These are phyloP conservation scores for Citrus inodora DNA, from an alignment of 345 rosid genomes.

Conservation along the genomic window DNA sequence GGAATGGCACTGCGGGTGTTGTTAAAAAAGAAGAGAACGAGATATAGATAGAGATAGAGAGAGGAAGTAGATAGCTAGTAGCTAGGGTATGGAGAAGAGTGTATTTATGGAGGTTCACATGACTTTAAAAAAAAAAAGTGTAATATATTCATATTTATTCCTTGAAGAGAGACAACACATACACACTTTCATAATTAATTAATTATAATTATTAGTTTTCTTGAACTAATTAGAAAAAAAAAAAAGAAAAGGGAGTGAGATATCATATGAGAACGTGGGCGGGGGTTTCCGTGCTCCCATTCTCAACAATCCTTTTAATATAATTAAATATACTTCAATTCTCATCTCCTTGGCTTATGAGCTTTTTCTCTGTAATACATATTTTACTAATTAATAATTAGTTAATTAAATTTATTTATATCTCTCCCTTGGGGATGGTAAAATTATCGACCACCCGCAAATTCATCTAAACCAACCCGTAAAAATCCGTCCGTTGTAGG, in stretches of 20 bases:
- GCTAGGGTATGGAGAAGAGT: conserved; percentile 30
- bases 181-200: neutral
- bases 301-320: conserved; percentile 26
- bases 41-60: conserved; percentile 17
- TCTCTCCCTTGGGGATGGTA: conserved; percentile 28
- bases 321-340: conserved; percentile 20
- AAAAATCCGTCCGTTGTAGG: rapidly evolving
- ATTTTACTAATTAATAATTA: conserved; percentile 6
- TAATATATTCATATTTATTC: conserved; percentile 40
- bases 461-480: too few species aligned
- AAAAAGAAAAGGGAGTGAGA: conserved; percentile 23
- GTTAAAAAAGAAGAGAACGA: conserved; percentile 11
- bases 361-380: conserved; percentile 35
- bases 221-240: conserved; percentile 2
- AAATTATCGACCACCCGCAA: too few species aligned
- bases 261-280: conserved; percentile 71
- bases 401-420: neutral
- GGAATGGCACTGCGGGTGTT: too few species aligned
- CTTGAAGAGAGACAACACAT: conserved; percentile 31
- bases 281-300: conserved; percentile 84
- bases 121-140: conserved; percentile 18
- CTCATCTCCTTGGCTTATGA: conserved; percentile 70
- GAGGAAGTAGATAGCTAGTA: conserved; percentile 2
- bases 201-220: neutral
- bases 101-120: conserved; percentile 68